Evolutionary conservation across 805 yeast genomes (phyloP).

Genomic region (Candida bentonensis): DNA sequence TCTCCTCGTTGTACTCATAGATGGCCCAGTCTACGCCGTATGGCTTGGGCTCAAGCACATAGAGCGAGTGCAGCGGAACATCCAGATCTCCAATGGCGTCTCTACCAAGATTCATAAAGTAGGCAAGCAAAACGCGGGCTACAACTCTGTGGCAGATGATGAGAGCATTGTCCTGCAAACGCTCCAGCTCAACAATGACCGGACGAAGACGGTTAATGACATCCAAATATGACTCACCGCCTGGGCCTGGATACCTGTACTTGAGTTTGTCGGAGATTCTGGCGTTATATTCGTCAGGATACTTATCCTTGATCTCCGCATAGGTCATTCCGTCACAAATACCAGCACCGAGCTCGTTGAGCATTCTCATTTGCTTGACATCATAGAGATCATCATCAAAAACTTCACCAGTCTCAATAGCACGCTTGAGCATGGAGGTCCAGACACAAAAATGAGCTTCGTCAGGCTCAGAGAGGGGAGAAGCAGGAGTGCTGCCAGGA

Average conservation of each 20-base stretch:
- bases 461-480: constrained; percentile 28
- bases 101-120: constrained; percentile 66
- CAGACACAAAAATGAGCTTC: constrained; percentile 81
- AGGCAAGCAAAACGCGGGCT: constrained; percentile 73
- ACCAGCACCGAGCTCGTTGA: constrained; percentile 90
- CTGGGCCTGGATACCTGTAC: constrained; percentile 92
- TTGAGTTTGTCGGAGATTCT: constrained; percentile 65
- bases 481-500: constrained; percentile 18
- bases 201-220: constrained; percentile 85
- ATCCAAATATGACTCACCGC: constrained; percentile 91
- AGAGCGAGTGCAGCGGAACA: constrained; percentile 84
- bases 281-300: constrained; percentile 68
- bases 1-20: constrained; percentile 69
- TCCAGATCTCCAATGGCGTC: constrained; percentile 80
- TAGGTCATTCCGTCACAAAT: constrained; percentile 87
- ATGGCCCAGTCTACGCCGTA: constrained; percentile 90
- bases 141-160: constrained; percentile 86
- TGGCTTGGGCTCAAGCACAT: constrained; percentile 82
- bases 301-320: constrained; percentile 57
- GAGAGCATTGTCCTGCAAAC: constrained; percentile 76
- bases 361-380: constrained; percentile 79
- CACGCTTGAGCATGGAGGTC: constrained; percentile 75
- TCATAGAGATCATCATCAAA: constrained; percentile 66
- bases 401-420: constrained; percentile 61
- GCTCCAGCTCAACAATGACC: constrained; percentile 79